Conservation (phyloP, 169 alveolate genomes). For the Cryptosporidium sp. region DNA sequence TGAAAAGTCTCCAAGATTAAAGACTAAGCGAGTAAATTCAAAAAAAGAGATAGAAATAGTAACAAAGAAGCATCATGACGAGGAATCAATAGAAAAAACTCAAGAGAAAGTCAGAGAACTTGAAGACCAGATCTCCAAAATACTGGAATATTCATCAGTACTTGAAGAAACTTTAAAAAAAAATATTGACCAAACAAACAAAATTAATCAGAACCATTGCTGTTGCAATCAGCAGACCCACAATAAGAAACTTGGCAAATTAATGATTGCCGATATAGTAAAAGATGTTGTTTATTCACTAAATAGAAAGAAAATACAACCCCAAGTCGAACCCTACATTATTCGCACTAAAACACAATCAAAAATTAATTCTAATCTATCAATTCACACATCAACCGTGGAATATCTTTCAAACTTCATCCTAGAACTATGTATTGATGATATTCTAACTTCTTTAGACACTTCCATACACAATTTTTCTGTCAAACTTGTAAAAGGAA, state of each 20-base stretch:
- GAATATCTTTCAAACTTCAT: constrained; percentile 2
- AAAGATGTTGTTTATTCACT: background rate
- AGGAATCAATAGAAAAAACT: background rate
- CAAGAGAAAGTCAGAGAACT: constrained; percentile 37
- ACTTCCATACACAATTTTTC: constrained; percentile 4
- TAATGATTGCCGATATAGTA: background rate
- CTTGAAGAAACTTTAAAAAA: constrained; percentile 34
- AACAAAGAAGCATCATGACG: background rate
- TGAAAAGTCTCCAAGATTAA: background rate
- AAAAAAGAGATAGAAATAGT: background rate
- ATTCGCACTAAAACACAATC: background rate
- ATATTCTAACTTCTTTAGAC: constrained; percentile 10
- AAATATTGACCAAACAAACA: background rate
- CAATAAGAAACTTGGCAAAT: background rate
- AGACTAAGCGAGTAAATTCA: background rate
- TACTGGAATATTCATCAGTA: constrained; percentile 38
- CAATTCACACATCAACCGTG: background rate
- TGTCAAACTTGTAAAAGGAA: background rate
- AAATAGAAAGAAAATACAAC: background rate
- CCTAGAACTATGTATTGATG: constrained; percentile 37
- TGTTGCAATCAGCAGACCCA: background rate
- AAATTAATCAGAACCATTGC: background rate
- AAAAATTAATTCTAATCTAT: background rate
- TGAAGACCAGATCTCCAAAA: constrained; percentile 32
- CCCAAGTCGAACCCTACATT: background rate